Conservation (phyloP, 768 basidiomycete genomes). For the Tricholomella constricta region DNA sequence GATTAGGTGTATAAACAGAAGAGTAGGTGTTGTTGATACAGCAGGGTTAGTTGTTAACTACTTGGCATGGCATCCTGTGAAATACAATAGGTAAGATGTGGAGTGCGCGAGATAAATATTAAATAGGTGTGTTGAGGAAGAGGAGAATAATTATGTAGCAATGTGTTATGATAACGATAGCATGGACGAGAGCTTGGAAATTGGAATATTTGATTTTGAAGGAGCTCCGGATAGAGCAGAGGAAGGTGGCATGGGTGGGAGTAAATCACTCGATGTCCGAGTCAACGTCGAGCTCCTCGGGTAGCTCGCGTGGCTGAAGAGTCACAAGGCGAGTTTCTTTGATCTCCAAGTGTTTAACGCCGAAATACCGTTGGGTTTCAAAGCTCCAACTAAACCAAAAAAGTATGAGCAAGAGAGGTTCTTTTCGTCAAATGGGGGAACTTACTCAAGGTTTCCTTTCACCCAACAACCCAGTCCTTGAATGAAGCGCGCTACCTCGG, state of each 20-base stretch:
- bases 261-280: constrained; percentile 40
- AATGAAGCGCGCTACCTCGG: constrained; percentile 53
- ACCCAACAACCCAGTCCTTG: constrained; percentile 61
- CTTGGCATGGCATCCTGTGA: neutral
- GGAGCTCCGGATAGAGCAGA: neutral
- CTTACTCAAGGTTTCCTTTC: constrained; percentile 59
- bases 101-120: neutral
- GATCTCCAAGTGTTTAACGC: constrained; percentile 52
- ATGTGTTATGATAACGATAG: neutral
- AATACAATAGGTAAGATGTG: constrained; percentile 10
- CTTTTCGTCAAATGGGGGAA: constrained; percentile 2
- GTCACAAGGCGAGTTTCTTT: constrained; percentile 48
- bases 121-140: neutral
- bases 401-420: constrained; percentile 17
- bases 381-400: constrained; percentile 57
- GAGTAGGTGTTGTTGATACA: constrained; percentile 7
- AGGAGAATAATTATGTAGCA: neutral
- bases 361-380: constrained; percentile 70
- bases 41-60: constrained; percentile 3
- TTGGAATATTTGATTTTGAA: neutral
- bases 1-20: constrained; percentile 6
- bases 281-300: constrained; percentile 37
- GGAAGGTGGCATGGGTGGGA: neutral
- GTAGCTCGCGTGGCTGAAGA: constrained; percentile 40
- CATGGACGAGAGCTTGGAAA: neutral